Base-by-base conservation (phyloP, 495 filamentous ascomycete species). In the Bryoglossum gracile region DNA sequence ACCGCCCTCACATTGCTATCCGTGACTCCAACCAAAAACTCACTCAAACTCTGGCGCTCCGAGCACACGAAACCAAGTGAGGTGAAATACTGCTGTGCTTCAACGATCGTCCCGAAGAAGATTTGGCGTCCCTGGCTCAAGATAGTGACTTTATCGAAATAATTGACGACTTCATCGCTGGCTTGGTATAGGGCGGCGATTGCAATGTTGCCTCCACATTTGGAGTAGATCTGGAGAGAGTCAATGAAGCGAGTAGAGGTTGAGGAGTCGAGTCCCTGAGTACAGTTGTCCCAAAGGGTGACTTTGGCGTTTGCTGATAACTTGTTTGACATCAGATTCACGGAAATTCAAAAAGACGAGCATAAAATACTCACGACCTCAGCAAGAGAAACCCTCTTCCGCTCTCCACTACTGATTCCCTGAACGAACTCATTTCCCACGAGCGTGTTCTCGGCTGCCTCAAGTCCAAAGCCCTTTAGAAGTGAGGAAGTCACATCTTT, bases 261-360 rank as follows among this genome's bases (percentile, higher is more conserved):
- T 48, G 83, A 79, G 46, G 78, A 82, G 58, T 91, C 86, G 28
- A 90, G 63, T 49, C 86, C 86, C 61, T 85, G 71, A 2, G 87
- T 90, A 50, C 77, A 84, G 64, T 86, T 85, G 56, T 90, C 87
- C 87, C 87, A 92, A 66, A 84, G 86, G 55, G 85, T 82, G 8
- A 84, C 81, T 10, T 77, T 78, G 14, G 76, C 75, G 6, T 73
- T 72, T 28, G 76, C 80, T n/a, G 87, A 64, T 3, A 44, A 75
- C 75, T 8, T 72, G 71, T 25, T 76, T 81, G 26, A 6, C 26
- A 30, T 6, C 26, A 30, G 13, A 30, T 14, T n/a, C n/a, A n/a
- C n/a, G n/a, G n/a, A n/a, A n/a, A n/a, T n/a, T n/a, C n/a, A n/a
- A n/a, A n/a, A n/a, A n/a, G n/a, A n/a, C n/a, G n/a, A n/a, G n/a